Evolutionary conservation across 352 stramenopile species (phyloP).

Genomic region (Phytophthora europaea): DNA sequence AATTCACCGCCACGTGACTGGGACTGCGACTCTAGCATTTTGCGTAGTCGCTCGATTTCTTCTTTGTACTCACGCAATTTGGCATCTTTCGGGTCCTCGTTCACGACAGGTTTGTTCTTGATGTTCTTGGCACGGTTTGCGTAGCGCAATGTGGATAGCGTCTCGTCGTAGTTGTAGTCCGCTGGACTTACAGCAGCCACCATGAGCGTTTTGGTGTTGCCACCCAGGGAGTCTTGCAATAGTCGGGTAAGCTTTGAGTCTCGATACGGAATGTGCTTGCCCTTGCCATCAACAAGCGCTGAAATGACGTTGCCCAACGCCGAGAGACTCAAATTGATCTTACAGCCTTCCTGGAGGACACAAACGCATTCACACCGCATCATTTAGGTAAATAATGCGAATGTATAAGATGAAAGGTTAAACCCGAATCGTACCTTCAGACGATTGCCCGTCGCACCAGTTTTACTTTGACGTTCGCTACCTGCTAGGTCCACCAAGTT

Average conservation of each 20-base stretch:
- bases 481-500: constrained; percentile 88
- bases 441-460: constrained; percentile 78
- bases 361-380: background rate
- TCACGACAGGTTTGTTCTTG: constrained; percentile 97
- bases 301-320: constrained; percentile 89
- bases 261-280: constrained; percentile 91
- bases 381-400: background rate
- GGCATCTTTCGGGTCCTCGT: constrained; percentile 95
- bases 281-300: constrained; percentile 86
- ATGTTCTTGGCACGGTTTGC: constrained; percentile 98
- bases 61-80: constrained; percentile 93
- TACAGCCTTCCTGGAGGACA: constrained; percentile 79
- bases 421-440: constrained; percentile 54
- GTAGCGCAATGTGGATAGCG: constrained; percentile 96
- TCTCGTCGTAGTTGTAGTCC: constrained; percentile 97
- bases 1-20: constrained; percentile 55
- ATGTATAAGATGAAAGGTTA: background rate
- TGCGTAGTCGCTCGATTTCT: constrained; percentile 89
- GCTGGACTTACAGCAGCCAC: constrained; percentile 96
- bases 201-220: constrained; percentile 97
- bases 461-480: constrained; percentile 89
- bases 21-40: constrained; percentile 73
- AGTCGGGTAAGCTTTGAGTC: constrained; percentile 94
- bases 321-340: constrained; percentile 88
- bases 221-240: constrained; percentile 94